Conservation (phyloP, 176 grass and related monocot species). For the Neostapfia colusana region DNA sequence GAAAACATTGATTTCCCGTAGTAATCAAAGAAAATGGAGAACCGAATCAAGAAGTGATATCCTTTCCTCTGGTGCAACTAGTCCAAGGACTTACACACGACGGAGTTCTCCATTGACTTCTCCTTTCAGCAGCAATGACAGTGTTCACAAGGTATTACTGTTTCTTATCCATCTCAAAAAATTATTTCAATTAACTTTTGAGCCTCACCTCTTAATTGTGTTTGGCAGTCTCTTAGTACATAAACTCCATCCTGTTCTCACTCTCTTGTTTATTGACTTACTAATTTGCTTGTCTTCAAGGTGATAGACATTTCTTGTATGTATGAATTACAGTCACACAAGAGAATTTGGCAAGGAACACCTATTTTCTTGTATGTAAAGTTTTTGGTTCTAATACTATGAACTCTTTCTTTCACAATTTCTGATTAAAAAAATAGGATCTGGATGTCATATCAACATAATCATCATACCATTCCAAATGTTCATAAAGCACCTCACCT, state of each 20-base stretch:
- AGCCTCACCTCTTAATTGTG: conserved; percentile 23
- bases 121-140: conserved; percentile 86
- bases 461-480: background rate
- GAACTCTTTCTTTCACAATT: background rate
- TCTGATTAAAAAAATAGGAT: background rate
- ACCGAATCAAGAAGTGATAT: conserved; percentile 84
- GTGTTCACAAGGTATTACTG: conserved; percentile 69
- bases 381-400: background rate
- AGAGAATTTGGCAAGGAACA: background rate
- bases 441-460: background rate
- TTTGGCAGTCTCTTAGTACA: background rate
- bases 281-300: background rate
- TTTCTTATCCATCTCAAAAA: conserved; percentile 10
- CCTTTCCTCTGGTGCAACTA: conserved; percentile 77
- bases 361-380: background rate
- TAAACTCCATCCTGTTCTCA: background rate
- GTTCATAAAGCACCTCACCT: background rate
- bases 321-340: background rate
- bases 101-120: conserved; percentile 86
- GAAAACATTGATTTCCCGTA: conserved; percentile 88
- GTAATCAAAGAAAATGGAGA: conserved; percentile 77
- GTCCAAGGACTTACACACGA: conserved; percentile 83
- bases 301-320: background rate
- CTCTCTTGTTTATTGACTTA: background rate
- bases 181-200: background rate